These are phyloP conservation scores for Alternaria sp. DNA, from an alignment of 2,329 filamentous ascomycete genomes.

Conservation along the genomic window DNA sequence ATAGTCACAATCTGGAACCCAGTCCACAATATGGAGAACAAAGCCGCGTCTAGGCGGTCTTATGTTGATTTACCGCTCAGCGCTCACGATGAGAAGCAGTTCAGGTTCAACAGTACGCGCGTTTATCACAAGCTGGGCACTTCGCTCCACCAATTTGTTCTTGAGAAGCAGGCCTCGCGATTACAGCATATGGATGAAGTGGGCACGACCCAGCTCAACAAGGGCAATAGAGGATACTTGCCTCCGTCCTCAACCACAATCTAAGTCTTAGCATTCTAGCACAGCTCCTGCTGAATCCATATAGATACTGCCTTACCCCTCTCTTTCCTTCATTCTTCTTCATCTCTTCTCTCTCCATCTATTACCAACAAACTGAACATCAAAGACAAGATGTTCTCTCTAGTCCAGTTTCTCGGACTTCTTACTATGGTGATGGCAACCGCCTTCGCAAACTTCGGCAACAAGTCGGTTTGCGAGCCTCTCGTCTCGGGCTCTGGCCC, in stretches of 20 bases:
- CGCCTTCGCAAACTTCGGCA: not conserved
- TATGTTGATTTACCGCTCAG: not conserved
- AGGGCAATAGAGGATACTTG: not conserved
- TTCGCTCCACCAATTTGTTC: not conserved
- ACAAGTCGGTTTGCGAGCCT: not conserved
- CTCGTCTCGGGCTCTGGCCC: conserved; percentile 4
- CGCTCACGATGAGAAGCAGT: not conserved
- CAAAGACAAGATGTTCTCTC: not conserved
- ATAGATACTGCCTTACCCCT: not conserved
- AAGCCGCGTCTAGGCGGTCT: not conserved
- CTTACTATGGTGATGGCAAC: not conserved
- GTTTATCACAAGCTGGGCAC: not conserved
- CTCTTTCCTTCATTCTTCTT: not conserved
- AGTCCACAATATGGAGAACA: not conserved
- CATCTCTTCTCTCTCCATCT: too few species aligned
- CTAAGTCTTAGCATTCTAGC: not conserved
- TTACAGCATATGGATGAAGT: not conserved
- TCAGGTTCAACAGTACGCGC: not conserved
- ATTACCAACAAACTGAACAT: not conserved
- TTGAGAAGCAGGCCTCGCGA: not conserved
- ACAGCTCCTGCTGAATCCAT: not conserved
- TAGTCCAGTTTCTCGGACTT: not conserved
- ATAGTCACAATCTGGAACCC: not conserved
- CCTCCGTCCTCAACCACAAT: not conserved
- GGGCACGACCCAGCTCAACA: not conserved